Conservation (phyloP, 2,329 filamentous ascomycete species). For the Colletotrichum camelliae region DNA sequence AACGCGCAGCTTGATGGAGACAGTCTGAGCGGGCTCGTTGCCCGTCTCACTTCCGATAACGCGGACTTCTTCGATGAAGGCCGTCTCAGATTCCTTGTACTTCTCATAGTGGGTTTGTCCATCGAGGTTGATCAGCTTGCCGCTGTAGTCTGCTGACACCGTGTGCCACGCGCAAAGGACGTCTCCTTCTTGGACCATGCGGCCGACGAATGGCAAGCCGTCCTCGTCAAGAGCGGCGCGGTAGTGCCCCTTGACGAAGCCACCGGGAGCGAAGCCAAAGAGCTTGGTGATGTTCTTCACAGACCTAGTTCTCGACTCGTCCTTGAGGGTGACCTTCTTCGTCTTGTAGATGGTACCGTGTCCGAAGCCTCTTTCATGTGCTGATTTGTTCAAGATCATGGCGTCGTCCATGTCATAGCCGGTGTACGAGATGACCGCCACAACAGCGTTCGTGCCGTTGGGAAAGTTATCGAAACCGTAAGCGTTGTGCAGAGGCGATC, state of each 20-base stretch:
- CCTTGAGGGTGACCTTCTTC: constrained; percentile 86
- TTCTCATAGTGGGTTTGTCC: constrained; percentile 86
- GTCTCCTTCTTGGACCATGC: constrained; percentile 79
- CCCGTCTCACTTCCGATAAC: constrained; percentile 86
- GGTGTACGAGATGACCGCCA: constrained; percentile 98
- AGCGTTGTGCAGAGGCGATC: constrained; percentile 90
- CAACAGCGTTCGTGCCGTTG: constrained; percentile 92
- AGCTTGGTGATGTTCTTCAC: constrained; percentile 77
- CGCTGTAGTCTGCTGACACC: constrained; percentile 80
- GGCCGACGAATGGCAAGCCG: constrained; percentile 82
- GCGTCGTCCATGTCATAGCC: constrained; percentile 99
- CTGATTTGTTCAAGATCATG: constrained; percentile 98
- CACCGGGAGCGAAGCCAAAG: constrained; percentile 88
- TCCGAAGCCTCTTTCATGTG: constrained; percentile 94
- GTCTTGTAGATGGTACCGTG: constrained; percentile 98
- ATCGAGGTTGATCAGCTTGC: constrained; percentile 83
- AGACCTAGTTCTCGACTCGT: constrained; percentile 73
- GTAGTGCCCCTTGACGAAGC: constrained; percentile 72
- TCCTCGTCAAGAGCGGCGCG: constrained; percentile 82
- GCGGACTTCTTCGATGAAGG: constrained; percentile 91
- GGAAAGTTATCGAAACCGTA: constrained; percentile 99
- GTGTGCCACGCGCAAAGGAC: constrained; percentile 89
- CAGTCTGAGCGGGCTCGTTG: constrained; percentile 81
- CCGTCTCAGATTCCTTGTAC: constrained; percentile 91
- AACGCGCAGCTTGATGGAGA: constrained; percentile 92